Evolutionary conservation across 305 asterid species (phyloP).

Genomic region (Rubia peregrina): DNA sequence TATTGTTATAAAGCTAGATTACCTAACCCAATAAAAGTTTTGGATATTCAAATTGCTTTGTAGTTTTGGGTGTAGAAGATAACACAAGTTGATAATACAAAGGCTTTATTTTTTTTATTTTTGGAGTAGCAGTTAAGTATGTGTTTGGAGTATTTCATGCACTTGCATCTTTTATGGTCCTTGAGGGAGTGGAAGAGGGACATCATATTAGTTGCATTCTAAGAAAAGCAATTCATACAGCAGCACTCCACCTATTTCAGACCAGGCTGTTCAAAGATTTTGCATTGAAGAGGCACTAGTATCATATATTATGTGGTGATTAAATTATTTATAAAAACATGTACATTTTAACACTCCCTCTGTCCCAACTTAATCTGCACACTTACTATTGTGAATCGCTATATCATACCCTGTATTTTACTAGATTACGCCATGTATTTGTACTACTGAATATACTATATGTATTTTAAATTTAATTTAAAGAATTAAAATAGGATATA

Average conservation of each 20-base stretch:
- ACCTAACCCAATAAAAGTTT: not conserved
- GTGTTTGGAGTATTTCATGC: not conserved
- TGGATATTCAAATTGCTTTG: not conserved
- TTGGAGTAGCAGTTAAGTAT: not conserved
- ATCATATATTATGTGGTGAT: too few species aligned
- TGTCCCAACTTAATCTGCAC: too few species aligned
- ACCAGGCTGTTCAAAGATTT: not conserved
- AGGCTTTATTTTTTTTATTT: not conserved
- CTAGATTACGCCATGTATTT: too few species aligned
- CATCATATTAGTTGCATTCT: conserved; percentile 4
- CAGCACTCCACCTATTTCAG: not conserved
- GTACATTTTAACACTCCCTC: too few species aligned
- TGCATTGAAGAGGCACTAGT: not conserved
- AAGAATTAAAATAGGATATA: too few species aligned
- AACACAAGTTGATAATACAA: not conserved
- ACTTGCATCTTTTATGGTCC: not conserved
- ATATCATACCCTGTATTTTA: too few species aligned
- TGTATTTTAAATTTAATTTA: too few species aligned
- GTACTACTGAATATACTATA: too few species aligned
- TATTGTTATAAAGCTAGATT: not conserved
- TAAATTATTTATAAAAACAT: too few species aligned
- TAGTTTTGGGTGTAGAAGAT: not conserved
- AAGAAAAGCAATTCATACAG: conserved; percentile 7
- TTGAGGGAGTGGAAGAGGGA: not conserved
- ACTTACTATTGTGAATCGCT: too few species aligned